Evolutionary conservation across 208 protist genomes (phyloP), one percentile per base, ranked within the genome.

Genomic region (Trypanosoma scelopori): DNA sequence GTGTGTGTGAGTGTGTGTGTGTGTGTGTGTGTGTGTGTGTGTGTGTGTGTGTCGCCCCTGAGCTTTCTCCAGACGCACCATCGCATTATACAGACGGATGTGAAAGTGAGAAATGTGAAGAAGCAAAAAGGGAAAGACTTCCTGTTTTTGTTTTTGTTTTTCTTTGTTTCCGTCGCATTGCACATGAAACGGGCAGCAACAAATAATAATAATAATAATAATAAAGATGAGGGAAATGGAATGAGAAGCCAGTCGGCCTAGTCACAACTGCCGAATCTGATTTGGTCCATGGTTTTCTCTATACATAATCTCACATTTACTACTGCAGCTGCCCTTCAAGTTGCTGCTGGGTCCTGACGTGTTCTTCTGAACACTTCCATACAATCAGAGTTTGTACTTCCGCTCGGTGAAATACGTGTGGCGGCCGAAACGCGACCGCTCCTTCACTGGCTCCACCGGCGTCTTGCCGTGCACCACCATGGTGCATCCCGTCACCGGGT

Each of bases 381-480:
- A 9, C 32, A 37, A 48, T 50, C 53, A 89, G 43, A 89, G 64
- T 30, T 63, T 66, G 48, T 93, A 95, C 72, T 95, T 95, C 45
- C 69, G 64, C 42, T 95, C 85, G 3, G 67, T 87, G 59, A 95
- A 95, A 70, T 92, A 81, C 16, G 89, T 91, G 74, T 92, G 84
- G 65, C 79, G 81, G n/a, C 83, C 84, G 61, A 90, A 89, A 18
- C 77, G 81, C n/a, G 84, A 76, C 11, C 62, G 45, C n/a, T 45
- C 43, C 42, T 74, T 63, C 16, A 66, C 42, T 9, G 84, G 82
- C 48, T 88, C 85, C 11, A 65, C 75, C 16, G 87, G 81, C 18
- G 89, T 93, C 82, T 95, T 95, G 28, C 89, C 89, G 64, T 89
- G 86, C 46, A 95, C 86, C 30, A 71, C 81, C 89, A 95, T 95